A percentile compares a stretch with the other conserved stretches of the same genome.
Evolutionary conservation across 805 yeast genomes (phyloP).

Genomic region (Starmerella riodocensis): DNA sequence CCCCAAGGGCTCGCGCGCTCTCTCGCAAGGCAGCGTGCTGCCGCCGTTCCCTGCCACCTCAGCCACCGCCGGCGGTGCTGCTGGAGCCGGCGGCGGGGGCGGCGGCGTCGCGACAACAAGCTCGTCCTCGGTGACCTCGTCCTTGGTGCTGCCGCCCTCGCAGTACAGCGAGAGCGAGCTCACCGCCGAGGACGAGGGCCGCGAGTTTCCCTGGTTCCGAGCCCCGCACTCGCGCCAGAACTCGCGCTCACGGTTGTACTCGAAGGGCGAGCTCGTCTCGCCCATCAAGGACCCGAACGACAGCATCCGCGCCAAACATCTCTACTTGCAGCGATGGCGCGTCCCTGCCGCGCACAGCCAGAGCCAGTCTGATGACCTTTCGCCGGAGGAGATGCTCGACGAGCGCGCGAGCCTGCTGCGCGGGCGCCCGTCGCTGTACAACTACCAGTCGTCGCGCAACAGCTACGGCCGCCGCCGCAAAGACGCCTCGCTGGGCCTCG

Average conservation of each 20-base stretch:
- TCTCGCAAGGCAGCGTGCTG: no score
- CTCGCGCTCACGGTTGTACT: constrained; percentile 2
- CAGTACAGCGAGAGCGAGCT: neutral
- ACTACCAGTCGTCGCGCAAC: constrained; percentile 10
- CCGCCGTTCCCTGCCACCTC: neutral
- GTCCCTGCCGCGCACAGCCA: constrained; percentile 4
- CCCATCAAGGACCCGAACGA: constrained; percentile 14
- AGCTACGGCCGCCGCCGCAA: constrained; percentile 5
- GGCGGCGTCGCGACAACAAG: no score
- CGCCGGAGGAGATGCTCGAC: constrained; percentile 1
- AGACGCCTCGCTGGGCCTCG: neutral
- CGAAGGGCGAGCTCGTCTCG: neutral
- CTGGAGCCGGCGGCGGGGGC: no score
- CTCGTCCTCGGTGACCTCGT: neutral
- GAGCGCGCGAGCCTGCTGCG: constrained; percentile 13
- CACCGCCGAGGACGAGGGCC: neutral
- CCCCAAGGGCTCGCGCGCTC: neutral
- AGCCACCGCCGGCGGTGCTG: no score
- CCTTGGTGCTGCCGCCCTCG: neutral
- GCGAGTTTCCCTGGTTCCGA: constrained; percentile 28
- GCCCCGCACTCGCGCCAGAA: neutral
- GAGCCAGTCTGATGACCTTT: neutral
- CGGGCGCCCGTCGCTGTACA: constrained; percentile 12
- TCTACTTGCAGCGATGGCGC: constrained; percentile 22
- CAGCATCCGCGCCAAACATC: constrained; percentile 21